Conservation (phyloP, 225 moss, liverwort and hornwort species). For the Straminergon stramineum region DNA sequence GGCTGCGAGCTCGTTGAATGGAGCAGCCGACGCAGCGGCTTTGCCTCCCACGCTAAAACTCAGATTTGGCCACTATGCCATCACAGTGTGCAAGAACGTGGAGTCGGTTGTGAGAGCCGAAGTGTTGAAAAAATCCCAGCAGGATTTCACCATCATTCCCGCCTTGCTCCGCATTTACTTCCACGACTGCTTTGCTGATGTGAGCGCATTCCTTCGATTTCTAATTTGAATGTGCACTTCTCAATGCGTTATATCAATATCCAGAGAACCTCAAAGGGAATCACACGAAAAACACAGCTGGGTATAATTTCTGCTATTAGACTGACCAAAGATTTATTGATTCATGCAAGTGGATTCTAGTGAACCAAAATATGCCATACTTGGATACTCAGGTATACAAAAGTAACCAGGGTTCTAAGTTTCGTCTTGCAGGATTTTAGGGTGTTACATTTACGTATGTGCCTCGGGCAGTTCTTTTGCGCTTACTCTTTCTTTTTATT, state of each 20-base stretch:
- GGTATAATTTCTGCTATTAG: background rate
- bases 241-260: background rate
- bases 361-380: background rate
- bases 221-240: background rate
- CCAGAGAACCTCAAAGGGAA: too few species aligned
- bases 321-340: background rate
- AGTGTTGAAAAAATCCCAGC: background rate
- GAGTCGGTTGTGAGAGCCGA: constrained; percentile 4
- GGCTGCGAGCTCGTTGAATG: constrained; percentile 1
- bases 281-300: background rate
- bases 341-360: background rate
- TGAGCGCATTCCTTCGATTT: background rate
- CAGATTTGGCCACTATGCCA: background rate
- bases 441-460: background rate
- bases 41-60: background rate
- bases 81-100: constrained; percentile 13
- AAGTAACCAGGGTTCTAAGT: background rate
- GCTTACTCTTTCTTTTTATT: background rate
- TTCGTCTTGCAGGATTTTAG: background rate
- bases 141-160: constrained; percentile 10
- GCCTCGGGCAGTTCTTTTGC: background rate
- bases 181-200: constrained; percentile 36
- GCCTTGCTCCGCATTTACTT: constrained; percentile 29
- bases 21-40: background rate
- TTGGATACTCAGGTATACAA: background rate